Percentiles rank a stretch among this genome's conserved stretches.
Evolutionary conservation across 805 yeast genomes (phyloP).

Genomic region (Hanseniaspora pseudoguilliermondii): DNA sequence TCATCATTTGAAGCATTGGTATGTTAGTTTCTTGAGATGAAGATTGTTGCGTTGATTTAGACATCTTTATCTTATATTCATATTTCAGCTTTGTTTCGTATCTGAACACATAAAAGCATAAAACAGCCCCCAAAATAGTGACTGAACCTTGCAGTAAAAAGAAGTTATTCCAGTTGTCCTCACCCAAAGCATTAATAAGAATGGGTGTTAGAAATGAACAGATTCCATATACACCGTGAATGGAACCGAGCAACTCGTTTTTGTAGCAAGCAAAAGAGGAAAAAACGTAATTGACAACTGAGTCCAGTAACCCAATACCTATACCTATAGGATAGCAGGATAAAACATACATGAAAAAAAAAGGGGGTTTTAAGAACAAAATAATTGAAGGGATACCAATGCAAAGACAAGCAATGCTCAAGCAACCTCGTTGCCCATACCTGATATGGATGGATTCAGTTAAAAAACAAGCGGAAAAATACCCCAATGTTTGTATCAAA

Average conservation of each 20-base stretch:
- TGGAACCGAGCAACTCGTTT: conserved; percentile 45
- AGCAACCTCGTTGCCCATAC: conserved; percentile 25
- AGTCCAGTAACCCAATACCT: conserved; percentile 26
- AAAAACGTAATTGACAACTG: conserved; percentile 25
- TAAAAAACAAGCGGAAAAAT: conserved; percentile 22
- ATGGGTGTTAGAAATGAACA: conserved; percentile 65
- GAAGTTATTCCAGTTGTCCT: conserved; percentile 24
- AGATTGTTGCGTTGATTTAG: conserved; percentile 16
- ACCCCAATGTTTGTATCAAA: conserved; percentile 24
- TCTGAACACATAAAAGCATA: conserved; percentile 34
- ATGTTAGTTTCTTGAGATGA: background rate
- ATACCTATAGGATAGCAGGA: conserved; percentile 26
- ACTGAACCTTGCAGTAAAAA: conserved; percentile 27
- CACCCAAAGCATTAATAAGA: conserved; percentile 36
- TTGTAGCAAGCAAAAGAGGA: conserved; percentile 32
- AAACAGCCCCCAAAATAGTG: conserved; percentile 26
- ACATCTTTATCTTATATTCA: conserved; percentile 18
- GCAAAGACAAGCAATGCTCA: conserved; percentile 19
- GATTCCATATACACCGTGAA: conserved; percentile 59
- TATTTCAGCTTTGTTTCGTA: conserved; percentile 32
- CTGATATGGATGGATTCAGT: conserved; percentile 22
- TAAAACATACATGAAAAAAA: conserved; percentile 18
- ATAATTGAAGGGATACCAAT: background rate
- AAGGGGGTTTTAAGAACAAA: conserved; percentile 20
- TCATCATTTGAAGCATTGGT: conserved; percentile 16